phyloP scores from a whole-genome alignment of 2,329 filamentous ascomycete species.

The Colletotrichum siamense region DNA sequence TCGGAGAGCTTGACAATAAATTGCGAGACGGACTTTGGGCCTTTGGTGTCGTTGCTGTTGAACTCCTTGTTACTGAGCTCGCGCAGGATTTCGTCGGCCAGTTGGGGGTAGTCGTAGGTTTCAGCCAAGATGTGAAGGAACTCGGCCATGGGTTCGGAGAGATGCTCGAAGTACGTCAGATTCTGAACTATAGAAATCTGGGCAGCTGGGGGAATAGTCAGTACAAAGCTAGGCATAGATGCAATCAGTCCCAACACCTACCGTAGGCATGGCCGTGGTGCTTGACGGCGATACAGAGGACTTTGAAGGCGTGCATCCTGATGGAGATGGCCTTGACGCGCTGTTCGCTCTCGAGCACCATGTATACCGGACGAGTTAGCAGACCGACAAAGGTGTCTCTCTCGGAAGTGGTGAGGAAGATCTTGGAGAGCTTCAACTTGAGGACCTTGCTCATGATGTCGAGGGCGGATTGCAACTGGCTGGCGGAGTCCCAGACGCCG shows the following conservation, averaged over 20 bases:
- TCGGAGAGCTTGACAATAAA: slow-evolving; percentile 96
- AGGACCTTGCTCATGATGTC: slow-evolving; percentile 96
- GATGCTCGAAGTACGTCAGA: slow-evolving; percentile 95
- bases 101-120: slow-evolving; percentile 96
- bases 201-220: slow-evolving; percentile 66
- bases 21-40: slow-evolving; percentile 93
- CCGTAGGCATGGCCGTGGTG: slow-evolving; percentile 97
- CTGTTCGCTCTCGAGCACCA: slow-evolving; percentile 92
- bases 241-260: slow-evolving; percentile 42
- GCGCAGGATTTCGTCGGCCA: slow-evolving; percentile 90
- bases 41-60: slow-evolving; percentile 93
- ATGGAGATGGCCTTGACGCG: slow-evolving; percentile 88
- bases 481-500: slow-evolving; percentile 84
- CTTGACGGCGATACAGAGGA: slow-evolving; percentile 94
- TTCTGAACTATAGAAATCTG: slow-evolving; percentile 99
- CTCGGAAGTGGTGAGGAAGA: slow-evolving; percentile 96
- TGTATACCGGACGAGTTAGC: slow-evolving; percentile 90
- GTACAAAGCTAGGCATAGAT: slow-evolving; percentile 15
- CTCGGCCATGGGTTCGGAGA: slow-evolving; percentile 99
- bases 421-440: slow-evolving; percentile 87
- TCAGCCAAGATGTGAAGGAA: slow-evolving; percentile 95
- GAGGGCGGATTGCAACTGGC: slow-evolving; percentile 85
- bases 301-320: slow-evolving; percentile 96
- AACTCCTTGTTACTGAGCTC: slow-evolving; percentile 98
- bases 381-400: slow-evolving; percentile 93